These are phyloP conservation scores for apple (Malus domestica) DNA, from an alignment of 306 rosid genomes.

Conservation along the genomic window ASM211411v1 NC_041790.1:1452001-1452500, in stretches of 20 bases:
- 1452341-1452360: constrained; percentile 2
- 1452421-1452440: background rate
- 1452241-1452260: constrained; percentile 98
- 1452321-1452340: constrained; percentile 63
- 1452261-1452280: constrained; percentile 99
- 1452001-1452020: constrained; percentile 43
- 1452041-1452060: background rate
- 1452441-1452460: background rate
- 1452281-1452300: constrained; percentile 82
- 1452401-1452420: background rate
- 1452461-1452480: constrained; percentile 68
- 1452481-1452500: constrained; percentile 93
- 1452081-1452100: background rate
- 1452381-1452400: constrained; percentile 3
- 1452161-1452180: constrained; percentile 85
- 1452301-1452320: constrained; percentile 80
- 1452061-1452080: background rate
- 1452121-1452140: constrained; percentile 66
- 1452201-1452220: constrained; percentile 53
- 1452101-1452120: constrained; percentile 69
- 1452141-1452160: constrained; percentile 46
- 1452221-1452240: constrained; percentile 81
- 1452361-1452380: background rate
- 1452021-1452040: background rate
- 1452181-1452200: constrained; percentile 76